Conservation (phyloP, 805 yeast species). For the Zygotorulaspora florentina region DNA sequence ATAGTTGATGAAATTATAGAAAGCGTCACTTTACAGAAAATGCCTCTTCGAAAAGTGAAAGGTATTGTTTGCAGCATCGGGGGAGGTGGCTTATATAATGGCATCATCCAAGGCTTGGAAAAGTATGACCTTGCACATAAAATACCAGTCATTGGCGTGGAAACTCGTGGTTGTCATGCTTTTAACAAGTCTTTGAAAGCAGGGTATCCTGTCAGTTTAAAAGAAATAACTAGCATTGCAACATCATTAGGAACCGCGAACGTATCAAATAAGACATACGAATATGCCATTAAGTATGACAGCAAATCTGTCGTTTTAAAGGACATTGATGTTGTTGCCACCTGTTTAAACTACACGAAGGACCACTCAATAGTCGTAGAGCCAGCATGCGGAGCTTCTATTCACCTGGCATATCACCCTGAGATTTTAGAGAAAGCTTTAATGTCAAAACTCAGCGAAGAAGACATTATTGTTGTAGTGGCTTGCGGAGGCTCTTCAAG, state of each 20-base stretch:
- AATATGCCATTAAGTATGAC: slow-evolving; percentile 39
- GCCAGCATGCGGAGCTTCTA: slow-evolving; percentile 70
- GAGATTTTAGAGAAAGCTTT: slow-evolving; percentile 17
- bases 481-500: slow-evolving; percentile 49
- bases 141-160: slow-evolving; percentile 45
- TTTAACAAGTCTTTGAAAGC: slow-evolving; percentile 47
- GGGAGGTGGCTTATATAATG: slow-evolving; percentile 54
- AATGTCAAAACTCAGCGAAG: slow-evolving; percentile 29
- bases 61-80: slow-evolving; percentile 53
- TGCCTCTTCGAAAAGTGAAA: slow-evolving; percentile 30
- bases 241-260: slow-evolving; percentile 60
- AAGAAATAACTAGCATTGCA: slow-evolving; percentile 52
- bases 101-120: slow-evolving; percentile 43
- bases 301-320: slow-evolving; percentile 43
- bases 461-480: slow-evolving; percentile 47
- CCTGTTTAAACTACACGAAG: slow-evolving; percentile 47
- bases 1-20: slow-evolving; percentile 42
- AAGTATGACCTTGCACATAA: slow-evolving; percentile 33
- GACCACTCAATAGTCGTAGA: slow-evolving; percentile 53
- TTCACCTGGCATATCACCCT: slow-evolving; percentile 44
- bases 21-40: slow-evolving; percentile 22
- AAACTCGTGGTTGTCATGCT: slow-evolving; percentile 57
- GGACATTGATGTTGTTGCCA: slow-evolving; percentile 53
- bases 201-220: slow-evolving; percentile 42
- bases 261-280: slow-evolving; percentile 49